A percentile compares a stretch with the other conserved stretches of the same genome.
These are phyloP conservation scores for Cardamine chenopodiifolia DNA, from an alignment of 345 rosid genomes.

Conservation along the genomic window DNA sequence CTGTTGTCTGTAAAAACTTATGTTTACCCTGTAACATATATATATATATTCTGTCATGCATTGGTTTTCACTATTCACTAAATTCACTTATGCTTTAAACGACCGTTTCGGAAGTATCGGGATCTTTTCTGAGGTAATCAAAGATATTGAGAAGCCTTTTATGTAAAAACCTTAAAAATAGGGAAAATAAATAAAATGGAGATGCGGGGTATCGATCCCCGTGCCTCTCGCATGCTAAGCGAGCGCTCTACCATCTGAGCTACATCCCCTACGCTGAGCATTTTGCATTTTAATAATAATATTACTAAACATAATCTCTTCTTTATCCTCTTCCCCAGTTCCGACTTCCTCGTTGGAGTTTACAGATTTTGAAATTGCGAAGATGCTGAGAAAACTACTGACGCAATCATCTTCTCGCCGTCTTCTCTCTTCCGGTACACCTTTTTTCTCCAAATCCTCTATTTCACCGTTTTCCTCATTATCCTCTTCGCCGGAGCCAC, in stretches of 20 bases:
- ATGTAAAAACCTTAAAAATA: too few relatives aligned
- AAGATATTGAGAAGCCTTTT: too few relatives aligned
- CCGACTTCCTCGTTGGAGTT: constrained; percentile 1
- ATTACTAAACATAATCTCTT: too few relatives aligned
- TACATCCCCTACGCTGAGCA: too few relatives aligned
- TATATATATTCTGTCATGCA: constrained; percentile 11
- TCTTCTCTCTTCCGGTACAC: constrained; percentile 39
- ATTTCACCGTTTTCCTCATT: constrained; percentile 43
- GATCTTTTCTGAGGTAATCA: too few relatives aligned
- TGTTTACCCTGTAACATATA: constrained; percentile 15
- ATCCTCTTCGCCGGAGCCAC: constrained; percentile 49
- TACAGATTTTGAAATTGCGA: constrained; percentile 18
- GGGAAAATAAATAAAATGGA: constrained; percentile 38
- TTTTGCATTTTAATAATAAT: too few relatives aligned
- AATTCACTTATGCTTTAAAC: too few relatives aligned
- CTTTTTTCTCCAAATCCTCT: constrained; percentile 34
- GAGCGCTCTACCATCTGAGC: constrained; percentile 96
- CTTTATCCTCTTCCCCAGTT: neutral
- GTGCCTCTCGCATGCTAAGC: constrained; percentile 93
- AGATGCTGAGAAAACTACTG: constrained; percentile 55
- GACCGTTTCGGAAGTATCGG: too few relatives aligned
- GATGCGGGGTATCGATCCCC: constrained; percentile 88
- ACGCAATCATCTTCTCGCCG: constrained; percentile 49
- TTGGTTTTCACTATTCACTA: too few relatives aligned
- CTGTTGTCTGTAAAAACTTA: constrained; percentile 7